Evolutionary conservation across 225 moss, liverwort and hornwort genomes (phyloP), one percentile per base, ranked within the genome.

Genomic region (Thuidium tamariscinum): DNA sequence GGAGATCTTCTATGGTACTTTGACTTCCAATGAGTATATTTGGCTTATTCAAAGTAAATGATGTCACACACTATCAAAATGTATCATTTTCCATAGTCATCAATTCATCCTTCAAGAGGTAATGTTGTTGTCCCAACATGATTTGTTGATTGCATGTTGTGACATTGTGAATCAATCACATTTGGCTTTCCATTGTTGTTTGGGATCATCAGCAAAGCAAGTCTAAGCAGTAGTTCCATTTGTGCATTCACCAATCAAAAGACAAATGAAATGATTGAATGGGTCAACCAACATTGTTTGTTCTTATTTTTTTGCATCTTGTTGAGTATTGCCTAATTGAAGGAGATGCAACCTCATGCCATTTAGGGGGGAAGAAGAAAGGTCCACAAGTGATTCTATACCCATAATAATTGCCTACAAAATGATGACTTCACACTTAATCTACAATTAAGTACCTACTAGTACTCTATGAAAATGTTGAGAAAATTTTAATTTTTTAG

Each of bases 81-180:
- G n/a, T n/a, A n/a, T n/a, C n/a, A n/a, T n/a, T n/a, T n/a, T n/a
- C n/a, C n/a, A n/a, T n/a, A n/a, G n/a, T n/a, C n/a, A n/a, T n/a
- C n/a, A n/a, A n/a, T n/a, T n/a, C n/a, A n/a, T n/a, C n/a, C n/a
- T n/a, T n/a, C n/a, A n/a, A n/a, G n/a, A n/a, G n/a, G n/a, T n/a
- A n/a, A 14, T 7, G 1, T 13, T 37, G 22, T 68, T 41, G 41
- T 25, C 4, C 14, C 8, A 2, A 68, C 25, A 39, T 41, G 23
- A 39, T 13, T 0, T 13, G 36, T 2, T 0, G 2, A 1, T 69
- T 68, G 23, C 0, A 23, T 4, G 0, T 23, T 39, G 13, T 25
- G 4, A 14, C 1, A 1, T 39, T 68, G 25, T 0, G 2, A 41
- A 69, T 26, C 0, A 0, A 1, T 69, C 1, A 41, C 0, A 15